Evolutionary conservation across 805 yeast species (phyloP).

Genomic region (Nakazawaea ambrosiae): DNA sequence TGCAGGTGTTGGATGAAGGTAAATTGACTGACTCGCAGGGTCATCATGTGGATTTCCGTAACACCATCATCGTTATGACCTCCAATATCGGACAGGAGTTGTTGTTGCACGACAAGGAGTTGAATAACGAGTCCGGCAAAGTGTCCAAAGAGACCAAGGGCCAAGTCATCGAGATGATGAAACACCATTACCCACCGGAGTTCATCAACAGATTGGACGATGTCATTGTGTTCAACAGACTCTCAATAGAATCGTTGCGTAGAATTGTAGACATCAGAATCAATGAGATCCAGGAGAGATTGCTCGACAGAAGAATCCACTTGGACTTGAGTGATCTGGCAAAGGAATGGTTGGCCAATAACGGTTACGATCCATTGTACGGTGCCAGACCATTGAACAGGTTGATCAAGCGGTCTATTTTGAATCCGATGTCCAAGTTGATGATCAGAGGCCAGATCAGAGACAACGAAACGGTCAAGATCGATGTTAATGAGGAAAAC

Average conservation of each 20-base stretch:
- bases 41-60: slow-evolving; percentile 86
- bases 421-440: slow-evolving; percentile 81
- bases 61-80: slow-evolving; percentile 94
- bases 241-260: slow-evolving; percentile 68
- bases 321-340: slow-evolving; percentile 49
- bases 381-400: slow-evolving; percentile 97
- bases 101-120: slow-evolving; percentile 53
- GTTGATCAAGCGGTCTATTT: slow-evolving; percentile 70
- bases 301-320: slow-evolving; percentile 70
- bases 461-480: slow-evolving; percentile 46
- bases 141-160: slow-evolving; percentile 48
- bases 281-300: slow-evolving; percentile 70
- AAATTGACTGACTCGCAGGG: slow-evolving; percentile 93
- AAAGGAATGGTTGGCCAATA: slow-evolving; percentile 68
- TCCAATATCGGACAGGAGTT: slow-evolving; percentile 94
- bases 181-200: slow-evolving; percentile 81
- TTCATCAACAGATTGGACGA: slow-evolving; percentile 93
- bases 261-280: slow-evolving; percentile 83
- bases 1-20: slow-evolving; percentile 95
- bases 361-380: slow-evolving; percentile 86
- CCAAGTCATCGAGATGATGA: slow-evolving; percentile 63
- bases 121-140: slow-evolving; percentile 49
- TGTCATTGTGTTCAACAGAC: slow-evolving; percentile 84
- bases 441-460: slow-evolving; percentile 75
- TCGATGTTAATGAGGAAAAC: slow-evolving; percentile 35